Percentiles rank a stretch among this genome's conserved stretches.
Conservation (phyloP, 2,329 filamentous ascomycete genomes). For the Hymenoscyphus occultus region DNA sequence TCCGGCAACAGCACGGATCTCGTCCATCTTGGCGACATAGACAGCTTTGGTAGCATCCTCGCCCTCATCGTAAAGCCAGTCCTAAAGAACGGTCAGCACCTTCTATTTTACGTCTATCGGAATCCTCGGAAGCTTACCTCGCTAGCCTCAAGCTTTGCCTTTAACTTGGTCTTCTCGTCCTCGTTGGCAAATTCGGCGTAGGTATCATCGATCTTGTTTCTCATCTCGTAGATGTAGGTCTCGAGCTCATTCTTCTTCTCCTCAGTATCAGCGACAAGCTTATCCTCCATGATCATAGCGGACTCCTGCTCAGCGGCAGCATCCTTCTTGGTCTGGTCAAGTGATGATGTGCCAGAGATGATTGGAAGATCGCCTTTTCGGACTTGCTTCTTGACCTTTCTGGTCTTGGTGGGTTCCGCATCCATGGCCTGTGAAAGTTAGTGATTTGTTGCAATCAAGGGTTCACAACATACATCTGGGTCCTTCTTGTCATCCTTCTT, state of each 20-base stretch:
- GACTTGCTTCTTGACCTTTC: conserved; percentile 99
- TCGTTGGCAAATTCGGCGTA: conserved; percentile 87
- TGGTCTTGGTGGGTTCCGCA: conserved; percentile 77
- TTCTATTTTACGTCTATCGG: not conserved
- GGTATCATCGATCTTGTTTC: conserved; percentile 90
- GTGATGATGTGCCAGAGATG: conserved; percentile 74
- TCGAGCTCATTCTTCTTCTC: conserved; percentile 99
- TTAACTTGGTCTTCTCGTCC: conserved; percentile 86
- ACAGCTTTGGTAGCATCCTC: conserved; percentile 91
- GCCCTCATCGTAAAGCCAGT: conserved; percentile 97
- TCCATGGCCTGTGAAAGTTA: conserved; percentile 63
- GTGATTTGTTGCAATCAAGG: not conserved
- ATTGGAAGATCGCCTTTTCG: conserved; percentile 95
- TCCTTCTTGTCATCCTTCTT: conserved; percentile 61
- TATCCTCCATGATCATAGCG: conserved; percentile 95
- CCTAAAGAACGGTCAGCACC: conserved; percentile 50
- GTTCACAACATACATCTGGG: conserved; percentile 59
- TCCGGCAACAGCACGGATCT: conserved; percentile 85
- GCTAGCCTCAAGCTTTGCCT: conserved; percentile 73
- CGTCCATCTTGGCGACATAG: conserved; percentile 93
- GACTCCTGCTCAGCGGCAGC: conserved; percentile 77
- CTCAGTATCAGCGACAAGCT: conserved; percentile 95
- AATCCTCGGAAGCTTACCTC: conserved; percentile 67
- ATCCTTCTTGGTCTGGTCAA: conserved; percentile 67
- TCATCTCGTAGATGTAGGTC: conserved; percentile 93